Evolutionary conservation across 129 eudicot genomes (phyloP).

Genomic region (Tanacetum coccineum): DNA sequence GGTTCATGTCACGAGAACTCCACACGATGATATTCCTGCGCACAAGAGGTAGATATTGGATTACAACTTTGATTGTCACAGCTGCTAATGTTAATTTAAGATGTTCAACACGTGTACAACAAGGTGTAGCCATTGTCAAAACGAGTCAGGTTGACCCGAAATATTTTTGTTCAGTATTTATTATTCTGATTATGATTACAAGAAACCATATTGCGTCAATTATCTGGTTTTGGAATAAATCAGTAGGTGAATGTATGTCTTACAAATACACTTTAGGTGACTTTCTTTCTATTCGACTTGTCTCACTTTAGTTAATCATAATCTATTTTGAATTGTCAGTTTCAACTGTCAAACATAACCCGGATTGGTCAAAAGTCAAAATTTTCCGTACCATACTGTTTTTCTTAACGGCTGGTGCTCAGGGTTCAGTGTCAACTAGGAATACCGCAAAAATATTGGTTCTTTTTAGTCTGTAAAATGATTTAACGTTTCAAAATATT

Average conservation of each 20-base stretch:
- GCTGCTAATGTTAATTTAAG: neutral
- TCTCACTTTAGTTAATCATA: no score
- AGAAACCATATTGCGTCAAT: no score
- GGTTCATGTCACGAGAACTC: slow-evolving; percentile 14
- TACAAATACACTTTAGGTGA: no score
- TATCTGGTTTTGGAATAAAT: no score
- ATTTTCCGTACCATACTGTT: no score
- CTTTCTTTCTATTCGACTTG: no score
- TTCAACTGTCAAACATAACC: no score
- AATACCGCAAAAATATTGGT: neutral
- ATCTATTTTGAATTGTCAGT: no score
- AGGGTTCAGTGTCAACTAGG: neutral
- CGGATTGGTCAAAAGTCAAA: no score
- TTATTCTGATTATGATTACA: neutral
- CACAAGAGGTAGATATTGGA: neutral
- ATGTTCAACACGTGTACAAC: no score
- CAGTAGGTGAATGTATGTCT: no score
- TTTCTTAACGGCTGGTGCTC: no score
- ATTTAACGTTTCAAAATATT: neutral
- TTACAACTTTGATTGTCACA: slow-evolving; percentile 3
- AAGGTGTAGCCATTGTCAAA: neutral
- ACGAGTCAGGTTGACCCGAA: neutral
- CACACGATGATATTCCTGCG: slow-evolving; percentile 21
- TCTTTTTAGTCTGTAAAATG: neutral
- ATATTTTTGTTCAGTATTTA: neutral